Conservation (phyloP, 768 basidiomycete species). For the Naganishia vaughanmartiniae region DNA sequence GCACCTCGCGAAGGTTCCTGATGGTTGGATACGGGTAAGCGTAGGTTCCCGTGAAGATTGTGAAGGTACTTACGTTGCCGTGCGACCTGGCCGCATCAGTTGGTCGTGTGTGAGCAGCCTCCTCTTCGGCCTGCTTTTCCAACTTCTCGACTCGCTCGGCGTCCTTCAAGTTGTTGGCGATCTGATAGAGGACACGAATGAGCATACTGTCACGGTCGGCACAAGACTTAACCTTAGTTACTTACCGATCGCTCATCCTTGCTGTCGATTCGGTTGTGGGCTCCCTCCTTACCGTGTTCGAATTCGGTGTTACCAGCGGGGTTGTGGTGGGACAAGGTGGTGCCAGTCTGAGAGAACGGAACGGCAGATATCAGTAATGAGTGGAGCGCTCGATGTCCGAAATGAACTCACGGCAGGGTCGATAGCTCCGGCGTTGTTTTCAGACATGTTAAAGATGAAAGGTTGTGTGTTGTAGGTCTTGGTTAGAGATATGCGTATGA, state of each 20-base stretch:
- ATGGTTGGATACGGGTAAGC: not conserved
- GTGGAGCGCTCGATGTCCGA: not conserved
- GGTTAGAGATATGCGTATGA: not conserved
- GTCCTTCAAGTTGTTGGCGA: constrained; percentile 45
- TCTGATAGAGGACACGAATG: not conserved
- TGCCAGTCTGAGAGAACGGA: constrained; percentile 20
- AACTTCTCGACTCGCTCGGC: constrained; percentile 45
- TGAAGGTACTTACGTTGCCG: constrained; percentile 21
- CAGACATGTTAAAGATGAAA: constrained; percentile 21
- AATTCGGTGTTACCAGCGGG: constrained; percentile 39
- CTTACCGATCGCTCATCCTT: constrained; percentile 45
- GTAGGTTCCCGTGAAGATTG: not conserved
- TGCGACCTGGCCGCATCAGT: constrained; percentile 42
- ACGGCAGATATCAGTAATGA: not conserved
- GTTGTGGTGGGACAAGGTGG: constrained; percentile 44
- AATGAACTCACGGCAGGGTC: constrained; percentile 41
- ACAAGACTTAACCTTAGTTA: not conserved
- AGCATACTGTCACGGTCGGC: not conserved
- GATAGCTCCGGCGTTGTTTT: constrained; percentile 41
- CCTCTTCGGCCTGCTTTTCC: constrained; percentile 44
- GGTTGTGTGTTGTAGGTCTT: not conserved
- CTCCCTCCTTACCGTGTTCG: constrained; percentile 32
- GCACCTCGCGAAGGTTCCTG: constrained; percentile 43
- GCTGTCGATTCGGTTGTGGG: constrained; percentile 41
- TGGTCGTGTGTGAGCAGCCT: constrained; percentile 37